Evolutionary conservation across 1,139 yeast species (phyloP).

Genomic region (Zygotorulaspora mrakii): DNA sequence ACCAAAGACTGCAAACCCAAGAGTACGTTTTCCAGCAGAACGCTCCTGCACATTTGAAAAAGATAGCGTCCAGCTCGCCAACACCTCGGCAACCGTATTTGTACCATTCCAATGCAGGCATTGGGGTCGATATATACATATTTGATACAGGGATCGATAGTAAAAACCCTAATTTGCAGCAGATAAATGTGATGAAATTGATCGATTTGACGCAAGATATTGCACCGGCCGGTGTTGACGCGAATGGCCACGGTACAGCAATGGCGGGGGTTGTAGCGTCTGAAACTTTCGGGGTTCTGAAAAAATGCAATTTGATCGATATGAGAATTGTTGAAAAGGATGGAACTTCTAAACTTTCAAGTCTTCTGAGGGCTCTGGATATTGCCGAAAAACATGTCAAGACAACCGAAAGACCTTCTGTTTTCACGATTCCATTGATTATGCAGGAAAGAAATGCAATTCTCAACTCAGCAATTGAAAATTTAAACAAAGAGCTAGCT

Average conservation of each 20-base stretch:
- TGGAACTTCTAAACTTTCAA: slow-evolving; percentile 49
- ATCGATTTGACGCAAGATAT: slow-evolving; percentile 30
- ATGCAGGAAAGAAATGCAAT: slow-evolving; percentile 8
- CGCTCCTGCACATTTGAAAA: slow-evolving; percentile 46
- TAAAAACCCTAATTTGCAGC: slow-evolving; percentile 39
- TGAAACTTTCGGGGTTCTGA: slow-evolving; percentile 58
- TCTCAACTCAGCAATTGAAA: slow-evolving; percentile 50
- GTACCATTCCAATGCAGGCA: slow-evolving; percentile 37
- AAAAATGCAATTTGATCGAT: slow-evolving; percentile 58
- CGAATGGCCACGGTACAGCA: slow-evolving; percentile 45
- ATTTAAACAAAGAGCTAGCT: slow-evolving; percentile 55
- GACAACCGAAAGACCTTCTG: slow-evolving; percentile 45
- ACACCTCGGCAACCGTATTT: slow-evolving; percentile 23
- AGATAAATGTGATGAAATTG: slow-evolving; percentile 24
- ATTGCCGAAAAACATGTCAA: slow-evolving; percentile 41
- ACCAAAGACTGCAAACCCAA: slow-evolving; percentile 30
- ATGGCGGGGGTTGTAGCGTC: slow-evolving; percentile 62
- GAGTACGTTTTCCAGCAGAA: slow-evolving; percentile 36
- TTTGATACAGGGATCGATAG: slow-evolving; percentile 44
- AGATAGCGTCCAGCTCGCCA: slow-evolving; percentile 24
- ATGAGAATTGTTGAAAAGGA: slow-evolving; percentile 49
- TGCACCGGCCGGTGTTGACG: slow-evolving; percentile 32
- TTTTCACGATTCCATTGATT: slow-evolving; percentile 60
- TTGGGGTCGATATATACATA: slow-evolving; percentile 44
- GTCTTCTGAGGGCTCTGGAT: slow-evolving; percentile 47